Evolutionary conservation across 2,329 filamentous ascomycete genomes (phyloP).

Genomic region (Chalara sp.): DNA sequence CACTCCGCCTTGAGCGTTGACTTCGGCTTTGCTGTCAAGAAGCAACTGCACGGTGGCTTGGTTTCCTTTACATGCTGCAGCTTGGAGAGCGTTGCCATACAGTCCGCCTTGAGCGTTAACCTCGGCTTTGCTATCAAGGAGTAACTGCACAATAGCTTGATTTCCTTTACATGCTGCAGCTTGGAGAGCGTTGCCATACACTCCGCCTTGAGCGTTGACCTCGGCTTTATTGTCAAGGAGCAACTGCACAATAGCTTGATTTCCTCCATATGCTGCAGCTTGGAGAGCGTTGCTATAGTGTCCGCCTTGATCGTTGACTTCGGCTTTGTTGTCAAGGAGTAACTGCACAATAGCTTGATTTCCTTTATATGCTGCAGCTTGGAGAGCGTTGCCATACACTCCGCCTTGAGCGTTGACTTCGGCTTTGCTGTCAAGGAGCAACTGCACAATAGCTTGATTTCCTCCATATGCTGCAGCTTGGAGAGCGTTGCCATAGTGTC

Average conservation of each 20-base stretch:
- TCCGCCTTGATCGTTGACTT: slow-evolving; percentile 12
- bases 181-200: background rate
- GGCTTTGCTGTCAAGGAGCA: slow-evolving; percentile 8
- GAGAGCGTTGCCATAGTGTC: slow-evolving; percentile 6
- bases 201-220: slow-evolving; percentile 12
- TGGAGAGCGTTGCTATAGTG: slow-evolving; percentile 8
- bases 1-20: slow-evolving; percentile 6
- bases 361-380: slow-evolving; percentile 12
- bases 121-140: background rate
- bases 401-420: slow-evolving; percentile 20
- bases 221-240: slow-evolving; percentile 6
- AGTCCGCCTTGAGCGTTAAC: background rate
- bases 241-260: slow-evolving; percentile 4
- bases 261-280: background rate
- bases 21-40: slow-evolving; percentile 21
- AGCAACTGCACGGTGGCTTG: too few species aligned
- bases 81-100: too few species aligned
- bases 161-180: slow-evolving; percentile 1
- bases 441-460: slow-evolving; percentile 5
- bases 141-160: slow-evolving; percentile 7
- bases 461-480: slow-evolving; percentile 7
- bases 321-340: slow-evolving; percentile 14
- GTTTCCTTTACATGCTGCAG: too few species aligned
- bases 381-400: slow-evolving; percentile 16
- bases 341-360: slow-evolving; percentile 9